phyloP scores from a whole-genome alignment of 768 basidiomycete genomes.

The Lactifluus subvellereus region DNA sequence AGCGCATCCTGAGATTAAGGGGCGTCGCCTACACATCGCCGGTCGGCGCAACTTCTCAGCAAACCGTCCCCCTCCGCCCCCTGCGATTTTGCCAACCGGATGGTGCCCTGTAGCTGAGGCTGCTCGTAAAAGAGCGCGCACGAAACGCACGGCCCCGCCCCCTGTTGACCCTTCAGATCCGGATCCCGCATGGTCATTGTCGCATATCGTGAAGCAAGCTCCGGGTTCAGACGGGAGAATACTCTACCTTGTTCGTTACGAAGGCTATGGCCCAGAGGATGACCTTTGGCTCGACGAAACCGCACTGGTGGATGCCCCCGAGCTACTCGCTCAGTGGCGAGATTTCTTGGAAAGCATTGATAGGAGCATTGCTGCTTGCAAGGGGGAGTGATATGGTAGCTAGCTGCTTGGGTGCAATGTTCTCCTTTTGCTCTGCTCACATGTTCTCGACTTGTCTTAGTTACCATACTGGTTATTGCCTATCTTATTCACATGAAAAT shows the following conservation, averaged over 20 bases:
- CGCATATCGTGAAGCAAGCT: conserved; percentile 32
- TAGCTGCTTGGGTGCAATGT: neutral
- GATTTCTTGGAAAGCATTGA: conserved; percentile 22
- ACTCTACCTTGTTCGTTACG: conserved; percentile 30
- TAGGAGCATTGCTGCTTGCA: conserved; percentile 2
- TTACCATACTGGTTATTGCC: no score
- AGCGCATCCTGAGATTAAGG: conserved; percentile 42
- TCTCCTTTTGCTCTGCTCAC: no score
- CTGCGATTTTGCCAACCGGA: conserved; percentile 29
- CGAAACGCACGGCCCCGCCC: conserved; percentile 16
- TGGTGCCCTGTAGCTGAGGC: conserved; percentile 11
- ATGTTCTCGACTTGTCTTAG: no score
- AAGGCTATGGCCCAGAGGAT: conserved; percentile 29
- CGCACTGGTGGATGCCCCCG: conserved; percentile 25
- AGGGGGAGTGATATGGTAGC: neutral
- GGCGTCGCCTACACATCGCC: conserved; percentile 35
- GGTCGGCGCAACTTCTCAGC: conserved; percentile 21
- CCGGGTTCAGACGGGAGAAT: neutral
- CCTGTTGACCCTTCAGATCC: conserved; percentile 24
- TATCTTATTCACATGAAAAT: no score
- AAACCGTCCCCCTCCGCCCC: conserved; percentile 26
- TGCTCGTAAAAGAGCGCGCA: conserved; percentile 12
- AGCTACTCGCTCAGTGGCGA: conserved; percentile 27
- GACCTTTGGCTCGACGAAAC: conserved; percentile 28
- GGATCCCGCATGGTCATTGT: conserved; percentile 28